Conservation (phyloP, 2,329 filamentous ascomycete genomes). For the Fusarium nanum region DNA sequence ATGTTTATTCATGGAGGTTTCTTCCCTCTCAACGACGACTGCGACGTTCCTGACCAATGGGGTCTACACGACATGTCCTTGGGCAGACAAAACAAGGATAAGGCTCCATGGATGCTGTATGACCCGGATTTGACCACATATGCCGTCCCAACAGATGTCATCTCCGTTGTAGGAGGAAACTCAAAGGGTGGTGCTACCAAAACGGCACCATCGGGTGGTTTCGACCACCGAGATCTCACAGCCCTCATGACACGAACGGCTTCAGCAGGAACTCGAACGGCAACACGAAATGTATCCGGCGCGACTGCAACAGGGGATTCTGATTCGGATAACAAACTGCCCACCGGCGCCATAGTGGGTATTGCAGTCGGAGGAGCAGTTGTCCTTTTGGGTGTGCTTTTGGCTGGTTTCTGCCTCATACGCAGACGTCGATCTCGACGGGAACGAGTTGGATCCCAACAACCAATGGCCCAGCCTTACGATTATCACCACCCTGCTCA, state of each 20-base stretch:
- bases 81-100: slow-evolving; percentile 60
- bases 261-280: slow-evolving; percentile 57
- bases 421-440: slow-evolving; percentile 41
- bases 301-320: slow-evolving; percentile 22
- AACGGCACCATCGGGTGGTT: slow-evolving; percentile 60
- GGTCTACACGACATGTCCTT: slow-evolving; percentile 69
- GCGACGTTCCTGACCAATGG: slow-evolving; percentile 63
- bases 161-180: slow-evolving; percentile 62
- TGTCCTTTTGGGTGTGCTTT: slow-evolving; percentile 45
- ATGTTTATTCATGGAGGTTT: slow-evolving; percentile 73
- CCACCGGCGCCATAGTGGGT: slow-evolving; percentile 57
- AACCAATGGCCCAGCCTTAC: slow-evolving; percentile 43
- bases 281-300: slow-evolving; percentile 59
- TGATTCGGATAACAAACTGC: slow-evolving; percentile 39
- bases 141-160: slow-evolving; percentile 62
- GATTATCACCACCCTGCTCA: slow-evolving; percentile 43
- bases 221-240: slow-evolving; percentile 62
- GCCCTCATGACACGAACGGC: slow-evolving; percentile 66
- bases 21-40: slow-evolving; percentile 61
- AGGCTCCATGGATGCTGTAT: slow-evolving; percentile 63
- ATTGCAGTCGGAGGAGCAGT: slow-evolving; percentile 56
- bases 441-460: slow-evolving; percentile 35
- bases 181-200: slow-evolving; percentile 65
- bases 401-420: slow-evolving; percentile 49
- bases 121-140: slow-evolving; percentile 62